phyloP scores from a whole-genome alignment of 2,329 filamentous ascomycete genomes.

The Ceratocystis smalleyi region DNA sequence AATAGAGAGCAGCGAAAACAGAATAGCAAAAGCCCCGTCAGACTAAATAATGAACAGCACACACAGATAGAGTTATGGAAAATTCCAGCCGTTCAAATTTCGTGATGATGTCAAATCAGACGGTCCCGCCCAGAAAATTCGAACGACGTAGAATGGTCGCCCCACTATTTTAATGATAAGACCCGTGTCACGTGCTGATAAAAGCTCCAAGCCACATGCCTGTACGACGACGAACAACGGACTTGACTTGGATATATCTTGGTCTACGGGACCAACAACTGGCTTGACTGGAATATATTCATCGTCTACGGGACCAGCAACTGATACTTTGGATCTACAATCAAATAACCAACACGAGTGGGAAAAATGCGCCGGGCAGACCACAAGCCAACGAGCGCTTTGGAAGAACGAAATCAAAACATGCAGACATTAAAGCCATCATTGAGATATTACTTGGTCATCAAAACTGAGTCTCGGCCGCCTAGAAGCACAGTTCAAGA shows the following conservation, averaged over 20 bases:
- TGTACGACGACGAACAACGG: background rate
- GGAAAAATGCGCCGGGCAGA: background rate
- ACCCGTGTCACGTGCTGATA: background rate
- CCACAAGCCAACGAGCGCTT: background rate
- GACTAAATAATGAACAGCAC: background rate
- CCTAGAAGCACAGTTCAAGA: too few relatives aligned
- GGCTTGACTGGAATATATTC: too few relatives aligned
- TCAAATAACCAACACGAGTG: background rate
- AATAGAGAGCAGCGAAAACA: background rate
- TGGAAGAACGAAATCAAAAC: background rate
- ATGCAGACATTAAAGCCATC: background rate
- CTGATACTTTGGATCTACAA: background rate
- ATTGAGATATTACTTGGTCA: background rate
- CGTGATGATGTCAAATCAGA: constrained; percentile 6
- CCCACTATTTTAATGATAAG: background rate
- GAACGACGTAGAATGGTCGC: background rate
- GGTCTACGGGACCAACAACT: too few relatives aligned
- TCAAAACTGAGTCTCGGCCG: background rate
- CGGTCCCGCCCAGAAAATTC: constrained; percentile 3
- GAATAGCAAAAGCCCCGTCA: background rate
- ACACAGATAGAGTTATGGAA: background rate
- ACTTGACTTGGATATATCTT: too few relatives aligned
- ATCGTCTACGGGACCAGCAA: too few relatives aligned
- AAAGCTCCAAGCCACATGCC: background rate
- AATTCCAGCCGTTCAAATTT: background rate